These are phyloP conservation scores for Calonectria hongkongensis DNA, from an alignment of 2,329 filamentous ascomycete species.

Conservation along the genomic window DNA sequence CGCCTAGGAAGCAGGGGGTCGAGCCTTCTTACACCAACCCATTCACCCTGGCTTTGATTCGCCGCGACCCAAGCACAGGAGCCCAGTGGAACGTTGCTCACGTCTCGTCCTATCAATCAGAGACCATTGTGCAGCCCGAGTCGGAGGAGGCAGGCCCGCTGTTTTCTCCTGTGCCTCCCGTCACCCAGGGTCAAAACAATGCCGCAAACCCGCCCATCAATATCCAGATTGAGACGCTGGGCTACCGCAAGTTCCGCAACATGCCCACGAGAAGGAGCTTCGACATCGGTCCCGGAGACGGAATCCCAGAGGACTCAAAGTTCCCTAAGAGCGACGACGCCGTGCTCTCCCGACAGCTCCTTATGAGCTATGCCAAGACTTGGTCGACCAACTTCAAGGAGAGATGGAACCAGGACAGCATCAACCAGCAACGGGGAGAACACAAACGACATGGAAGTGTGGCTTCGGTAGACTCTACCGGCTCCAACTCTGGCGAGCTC, in stretches of 20 bases:
- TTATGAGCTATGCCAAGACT: constrained; percentile 74
- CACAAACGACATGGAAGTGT: constrained; percentile 57
- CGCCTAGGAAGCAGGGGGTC: constrained; percentile 60
- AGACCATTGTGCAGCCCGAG: constrained; percentile 54
- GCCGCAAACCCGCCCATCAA: constrained; percentile 65
- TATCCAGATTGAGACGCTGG: constrained; percentile 72
- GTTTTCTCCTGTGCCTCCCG: constrained; percentile 51
- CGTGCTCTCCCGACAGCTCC: constrained; percentile 73
- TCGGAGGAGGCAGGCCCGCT: constrained; percentile 48
- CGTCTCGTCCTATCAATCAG: constrained; percentile 73
- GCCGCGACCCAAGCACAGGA: constrained; percentile 81
- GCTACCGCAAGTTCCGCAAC: constrained; percentile 74
- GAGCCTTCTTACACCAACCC: constrained; percentile 61
- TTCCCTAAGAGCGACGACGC: constrained; percentile 49
- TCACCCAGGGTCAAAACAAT: constrained; percentile 40
- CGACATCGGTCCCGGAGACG: constrained; percentile 54
- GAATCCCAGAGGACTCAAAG: constrained; percentile 35
- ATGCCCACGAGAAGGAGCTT: constrained; percentile 65
- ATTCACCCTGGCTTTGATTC: constrained; percentile 79
- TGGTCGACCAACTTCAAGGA: constrained; percentile 68
- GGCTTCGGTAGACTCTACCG: constrained; percentile 57
- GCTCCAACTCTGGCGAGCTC: constrained; percentile 59
- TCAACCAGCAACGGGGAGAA: constrained; percentile 42
- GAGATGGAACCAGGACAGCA: constrained; percentile 62
- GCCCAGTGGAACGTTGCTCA: constrained; percentile 86